These are phyloP conservation scores for Elaphomyces granulatus DNA, from an alignment of 495 filamentous ascomycete species.

Conservation along the genomic window DNA sequence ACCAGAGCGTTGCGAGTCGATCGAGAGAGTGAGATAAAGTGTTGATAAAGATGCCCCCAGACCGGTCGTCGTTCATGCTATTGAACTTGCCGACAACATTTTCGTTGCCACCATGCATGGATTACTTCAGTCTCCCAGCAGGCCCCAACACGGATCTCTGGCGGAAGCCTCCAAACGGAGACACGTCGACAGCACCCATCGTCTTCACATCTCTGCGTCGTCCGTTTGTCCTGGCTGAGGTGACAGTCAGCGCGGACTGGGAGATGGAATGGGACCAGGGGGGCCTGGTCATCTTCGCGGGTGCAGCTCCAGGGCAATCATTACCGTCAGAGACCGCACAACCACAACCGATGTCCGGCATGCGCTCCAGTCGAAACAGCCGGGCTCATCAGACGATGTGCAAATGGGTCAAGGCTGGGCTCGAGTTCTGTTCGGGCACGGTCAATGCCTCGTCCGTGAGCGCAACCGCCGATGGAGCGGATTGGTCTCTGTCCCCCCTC, in stretches of 20 bases:
- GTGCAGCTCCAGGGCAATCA: slow-evolving; percentile 46
- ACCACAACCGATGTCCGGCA: not conserved
- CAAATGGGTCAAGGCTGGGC: slow-evolving; percentile 47
- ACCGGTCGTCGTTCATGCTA: slow-evolving; percentile 35
- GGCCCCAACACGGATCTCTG: slow-evolving; percentile 40
- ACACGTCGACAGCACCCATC: slow-evolving; percentile 42
- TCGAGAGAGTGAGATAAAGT: no score
- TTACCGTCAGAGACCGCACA: slow-evolving; percentile 14
- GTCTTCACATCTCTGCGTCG: slow-evolving; percentile 40
- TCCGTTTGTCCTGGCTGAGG: slow-evolving; percentile 41
- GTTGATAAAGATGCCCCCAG: slow-evolving; percentile 39
- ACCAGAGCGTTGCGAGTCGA: no score
- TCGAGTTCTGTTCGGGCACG: slow-evolving; percentile 39
- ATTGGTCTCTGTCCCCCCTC: slow-evolving; percentile 41
- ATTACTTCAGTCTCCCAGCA: slow-evolving; percentile 41
- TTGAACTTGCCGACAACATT: slow-evolving; percentile 35
- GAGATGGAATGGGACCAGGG: slow-evolving; percentile 49
- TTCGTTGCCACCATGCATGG: slow-evolving; percentile 38
- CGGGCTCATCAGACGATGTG: slow-evolving; percentile 13
- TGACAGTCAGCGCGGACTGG: slow-evolving; percentile 45
- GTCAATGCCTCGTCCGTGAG: slow-evolving; percentile 41
- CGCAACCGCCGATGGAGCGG: slow-evolving; percentile 41
- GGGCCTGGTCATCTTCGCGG: slow-evolving; percentile 66
- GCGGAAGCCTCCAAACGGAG: slow-evolving; percentile 40
- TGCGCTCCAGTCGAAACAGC: not conserved